Conservation (phyloP, 1,284 basidiomycete species). For the Ceratobasidium sp. region DNA sequence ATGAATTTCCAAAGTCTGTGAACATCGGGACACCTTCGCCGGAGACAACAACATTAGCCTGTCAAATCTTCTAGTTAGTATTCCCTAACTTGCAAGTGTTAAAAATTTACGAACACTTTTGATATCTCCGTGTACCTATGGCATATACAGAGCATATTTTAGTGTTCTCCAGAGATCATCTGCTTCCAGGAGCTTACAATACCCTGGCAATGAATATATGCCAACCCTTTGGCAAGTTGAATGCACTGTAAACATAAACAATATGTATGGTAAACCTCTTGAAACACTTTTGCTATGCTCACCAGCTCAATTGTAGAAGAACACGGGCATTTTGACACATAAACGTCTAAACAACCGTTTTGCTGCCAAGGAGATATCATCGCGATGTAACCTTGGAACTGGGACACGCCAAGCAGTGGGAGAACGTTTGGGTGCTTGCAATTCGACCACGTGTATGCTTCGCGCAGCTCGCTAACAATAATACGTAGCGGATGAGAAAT, state of each 20-base stretch:
- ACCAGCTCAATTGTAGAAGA: neutral
- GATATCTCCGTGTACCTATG: slow-evolving; percentile 37
- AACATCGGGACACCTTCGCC: neutral
- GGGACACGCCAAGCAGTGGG: neutral
- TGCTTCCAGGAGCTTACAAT: slow-evolving; percentile 15
- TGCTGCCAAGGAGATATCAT: slow-evolving; percentile 30
- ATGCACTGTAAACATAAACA: neutral
- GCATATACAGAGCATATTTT: too few species aligned
- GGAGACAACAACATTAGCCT: slow-evolving; percentile 1
- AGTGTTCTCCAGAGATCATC: neutral
- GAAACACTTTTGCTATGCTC: too few species aligned
- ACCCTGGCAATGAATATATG: neutral
- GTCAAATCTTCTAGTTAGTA: neutral
- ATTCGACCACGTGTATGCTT: slow-evolving; percentile 23
- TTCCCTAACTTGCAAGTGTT: neutral
- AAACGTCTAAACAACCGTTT: neutral
- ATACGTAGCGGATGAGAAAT: neutral
- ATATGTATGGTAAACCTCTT: too few species aligned
- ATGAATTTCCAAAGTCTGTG: slow-evolving; percentile 12
- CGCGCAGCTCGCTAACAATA: slow-evolving; percentile 14
- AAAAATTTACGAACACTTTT: slow-evolving; percentile 21
- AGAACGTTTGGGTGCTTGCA: slow-evolving; percentile 16
- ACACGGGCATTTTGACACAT: neutral
- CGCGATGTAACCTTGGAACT: neutral
- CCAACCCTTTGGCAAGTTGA: slow-evolving; percentile 1